A percentile compares a stretch with the other conserved stretches of the same genome.
Evolutionary conservation across 192 early-diverging fungal species (phyloP).

Genomic region (Coemansia sp.): DNA sequence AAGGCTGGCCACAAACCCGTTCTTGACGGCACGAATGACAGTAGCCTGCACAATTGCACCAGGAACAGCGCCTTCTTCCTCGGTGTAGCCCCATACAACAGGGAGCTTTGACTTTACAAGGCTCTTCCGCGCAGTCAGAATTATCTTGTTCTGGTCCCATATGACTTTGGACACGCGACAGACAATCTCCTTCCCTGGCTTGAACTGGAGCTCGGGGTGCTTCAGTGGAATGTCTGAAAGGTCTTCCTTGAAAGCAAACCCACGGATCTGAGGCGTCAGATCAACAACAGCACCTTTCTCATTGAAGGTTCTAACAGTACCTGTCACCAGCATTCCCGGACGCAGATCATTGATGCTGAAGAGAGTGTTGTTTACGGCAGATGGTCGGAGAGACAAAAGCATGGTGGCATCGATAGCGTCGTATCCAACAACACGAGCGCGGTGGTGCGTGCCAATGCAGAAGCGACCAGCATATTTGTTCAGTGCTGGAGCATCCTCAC

Average conservation of each 20-base stretch:
- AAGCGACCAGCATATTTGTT: conserved; percentile 56
- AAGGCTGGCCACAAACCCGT: conserved; percentile 74
- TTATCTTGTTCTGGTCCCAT: conserved; percentile 59
- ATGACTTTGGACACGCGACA: conserved; percentile 70
- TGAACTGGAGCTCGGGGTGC: conserved; percentile 69
- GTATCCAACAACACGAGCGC: conserved; percentile 76
- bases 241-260: conserved; percentile 70
- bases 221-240: conserved; percentile 73
- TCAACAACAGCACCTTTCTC: conserved; percentile 61
- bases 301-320: conserved; percentile 54
- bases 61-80: conserved; percentile 55
- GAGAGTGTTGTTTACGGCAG: conserved; percentile 68
- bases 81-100: conserved; percentile 60
- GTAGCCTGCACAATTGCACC: conserved; percentile 58
- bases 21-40: conserved; percentile 44
- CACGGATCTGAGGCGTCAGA: conserved; percentile 63
- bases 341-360: conserved; percentile 67
- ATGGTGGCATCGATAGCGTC: conserved; percentile 74
- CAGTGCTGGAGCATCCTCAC: conserved; percentile 55
- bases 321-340: conserved; percentile 35
- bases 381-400: conserved; percentile 70
- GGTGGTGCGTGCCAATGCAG: conserved; percentile 68
- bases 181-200: conserved; percentile 69
- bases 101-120: conserved; percentile 73
- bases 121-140: conserved; percentile 73